Evolutionary conservation across 2,329 filamentous ascomycete species (phyloP).

Genomic region (Fusarium palustre): DNA sequence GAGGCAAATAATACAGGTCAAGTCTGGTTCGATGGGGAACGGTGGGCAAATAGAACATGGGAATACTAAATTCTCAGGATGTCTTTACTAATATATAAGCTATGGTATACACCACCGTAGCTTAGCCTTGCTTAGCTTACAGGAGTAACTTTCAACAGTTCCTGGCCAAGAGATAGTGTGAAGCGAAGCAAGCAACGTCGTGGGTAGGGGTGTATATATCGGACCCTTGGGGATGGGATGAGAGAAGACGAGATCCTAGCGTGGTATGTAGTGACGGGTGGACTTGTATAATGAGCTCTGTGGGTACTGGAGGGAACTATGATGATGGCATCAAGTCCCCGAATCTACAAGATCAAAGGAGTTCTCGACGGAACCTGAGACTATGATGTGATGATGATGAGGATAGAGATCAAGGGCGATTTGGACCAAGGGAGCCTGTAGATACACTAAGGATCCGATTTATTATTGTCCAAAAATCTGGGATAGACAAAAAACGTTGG

Average conservation of each 20-base stretch:
- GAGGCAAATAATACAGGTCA: neutral
- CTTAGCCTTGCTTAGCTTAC: conserved; percentile 15
- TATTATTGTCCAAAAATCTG: conserved; percentile 12
- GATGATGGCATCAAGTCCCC: conserved; percentile 31
- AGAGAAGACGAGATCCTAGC: conserved; percentile 28
- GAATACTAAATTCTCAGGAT: neutral
- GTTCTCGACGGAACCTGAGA: too few relatives aligned
- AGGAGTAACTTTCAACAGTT: conserved; percentile 31
- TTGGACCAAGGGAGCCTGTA: conserved; percentile 28
- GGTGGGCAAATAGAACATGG: conserved; percentile 23
- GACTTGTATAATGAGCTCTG: conserved; percentile 7
- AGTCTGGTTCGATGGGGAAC: conserved; percentile 12
- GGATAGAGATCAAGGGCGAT: conserved; percentile 14
- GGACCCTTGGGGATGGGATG: conserved; percentile 11
- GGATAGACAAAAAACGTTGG: neutral
- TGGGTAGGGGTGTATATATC: conserved; percentile 30
- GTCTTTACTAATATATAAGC: neutral
- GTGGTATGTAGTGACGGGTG: neutral
- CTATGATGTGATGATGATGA: neutral
- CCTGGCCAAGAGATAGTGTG: conserved; percentile 20
- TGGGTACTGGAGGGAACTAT: conserved; percentile 18
- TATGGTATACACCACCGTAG: neutral
- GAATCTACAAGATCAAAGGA: neutral
- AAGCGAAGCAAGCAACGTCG: conserved; percentile 13
- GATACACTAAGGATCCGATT: conserved; percentile 19